phyloP scores from a whole-genome alignment of 768 basidiomycete species.

The Podaxis sp. region DNA sequence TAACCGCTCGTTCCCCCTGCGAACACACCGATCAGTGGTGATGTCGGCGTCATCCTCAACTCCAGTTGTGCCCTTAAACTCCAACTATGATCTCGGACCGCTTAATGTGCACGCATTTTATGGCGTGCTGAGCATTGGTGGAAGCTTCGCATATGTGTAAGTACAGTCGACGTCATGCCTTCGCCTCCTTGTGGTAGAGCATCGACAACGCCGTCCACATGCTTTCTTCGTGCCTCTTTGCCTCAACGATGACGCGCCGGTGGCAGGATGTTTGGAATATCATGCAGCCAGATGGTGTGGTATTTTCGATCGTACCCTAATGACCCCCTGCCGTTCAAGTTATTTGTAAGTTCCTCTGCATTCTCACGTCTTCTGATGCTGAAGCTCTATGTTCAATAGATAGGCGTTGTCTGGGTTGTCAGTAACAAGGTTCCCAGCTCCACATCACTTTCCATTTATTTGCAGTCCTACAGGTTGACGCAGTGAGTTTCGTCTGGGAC shows the following conservation, averaged over 20 bases:
- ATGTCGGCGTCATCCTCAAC: not conserved
- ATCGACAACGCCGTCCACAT: not conserved
- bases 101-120: not conserved
- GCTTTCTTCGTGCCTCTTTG: not conserved
- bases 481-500: no score
- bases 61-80: not conserved
- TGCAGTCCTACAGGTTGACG: no score
- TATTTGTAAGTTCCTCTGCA: not conserved
- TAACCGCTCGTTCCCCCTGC: no score
- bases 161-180: not conserved
- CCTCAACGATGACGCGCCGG: no score
- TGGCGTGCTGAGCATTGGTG: constrained; percentile 1
- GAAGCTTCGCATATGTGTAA: constrained; percentile 4
- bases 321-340: not conserved
- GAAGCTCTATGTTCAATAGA: no score
- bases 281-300: constrained; percentile 1
- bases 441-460: no score
- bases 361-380: no score
- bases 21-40: no score
- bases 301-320: constrained; percentile 3
- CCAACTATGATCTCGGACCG: not conserved
- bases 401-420: no score
- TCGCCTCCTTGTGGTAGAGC: not conserved
- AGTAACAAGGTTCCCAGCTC: no score
- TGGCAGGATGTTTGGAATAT: not conserved